phyloP scores from a whole-genome alignment of 2,329 filamentous ascomycete genomes.

The Aureobasidium vineae region DNA sequence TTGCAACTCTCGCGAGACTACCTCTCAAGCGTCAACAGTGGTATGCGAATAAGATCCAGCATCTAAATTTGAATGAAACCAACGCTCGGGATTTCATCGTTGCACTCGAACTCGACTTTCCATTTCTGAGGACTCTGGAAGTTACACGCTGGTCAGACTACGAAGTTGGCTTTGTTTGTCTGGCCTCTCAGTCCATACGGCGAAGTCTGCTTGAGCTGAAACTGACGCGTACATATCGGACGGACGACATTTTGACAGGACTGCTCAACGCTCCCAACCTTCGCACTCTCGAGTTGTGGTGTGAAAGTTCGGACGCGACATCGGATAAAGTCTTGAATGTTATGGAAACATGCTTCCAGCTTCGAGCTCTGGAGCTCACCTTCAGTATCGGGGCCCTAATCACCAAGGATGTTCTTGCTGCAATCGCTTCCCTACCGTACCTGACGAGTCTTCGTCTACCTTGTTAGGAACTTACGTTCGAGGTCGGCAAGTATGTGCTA shows the following conservation, averaged over 20 bases:
- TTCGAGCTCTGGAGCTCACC: background rate
- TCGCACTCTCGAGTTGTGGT: background rate
- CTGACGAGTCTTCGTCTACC: background rate
- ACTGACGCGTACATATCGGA: background rate
- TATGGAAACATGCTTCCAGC: background rate
- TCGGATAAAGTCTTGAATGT: background rate
- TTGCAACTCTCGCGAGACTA: background rate
- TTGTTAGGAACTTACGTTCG: background rate
- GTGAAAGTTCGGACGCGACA: background rate
- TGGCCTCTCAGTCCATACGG: background rate
- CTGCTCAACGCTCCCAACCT: background rate
- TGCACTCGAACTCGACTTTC: background rate
- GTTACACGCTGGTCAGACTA: background rate
- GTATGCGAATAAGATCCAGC: background rate
- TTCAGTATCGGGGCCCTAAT: background rate
- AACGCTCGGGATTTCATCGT: background rate
- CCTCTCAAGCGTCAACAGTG: background rate
- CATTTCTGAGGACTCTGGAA: background rate
- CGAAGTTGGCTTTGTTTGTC: background rate
- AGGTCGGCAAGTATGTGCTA: background rate
- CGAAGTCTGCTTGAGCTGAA: background rate
- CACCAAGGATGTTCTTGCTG: background rate
- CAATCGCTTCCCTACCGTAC: background rate
- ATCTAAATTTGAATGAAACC: background rate
- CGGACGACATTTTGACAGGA: background rate